Base-by-base conservation (phyloP, 768 basidiomycete genomes). In the Ramaria sp. region DNA sequence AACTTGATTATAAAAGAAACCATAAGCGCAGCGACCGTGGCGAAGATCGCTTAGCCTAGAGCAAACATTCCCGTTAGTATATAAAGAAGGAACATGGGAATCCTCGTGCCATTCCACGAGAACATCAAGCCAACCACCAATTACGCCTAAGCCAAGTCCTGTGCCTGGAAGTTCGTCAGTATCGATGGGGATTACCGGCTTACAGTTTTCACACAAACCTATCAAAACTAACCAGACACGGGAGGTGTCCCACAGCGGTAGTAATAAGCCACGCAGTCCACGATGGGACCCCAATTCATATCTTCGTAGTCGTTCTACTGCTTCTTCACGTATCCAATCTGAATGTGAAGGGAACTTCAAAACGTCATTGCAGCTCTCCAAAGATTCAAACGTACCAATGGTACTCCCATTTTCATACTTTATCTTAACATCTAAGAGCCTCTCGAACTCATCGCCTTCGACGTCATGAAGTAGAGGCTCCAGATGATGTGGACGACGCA, bases 101-200 rank as follows among this genome's bases (percentile, higher is more conserved):
- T 22, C 18, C 9, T 13, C 71, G 47, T 64, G 84, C 84, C 85
- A 87, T 68, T 79, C 80, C 7, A 86, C 84, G 37, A 86, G 67
- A 6, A 87, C 77, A 67, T 87, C 85, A 55, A 87, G 61, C 78
- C 79, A 85, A 3, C 81, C 85, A 24, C 85, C 85, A 20, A 77
- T 74, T 9, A 83, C 67, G 3, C 85, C 85, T 42, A 85, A 77
- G 1, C 82, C 83, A 18, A 82, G 61, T 9, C 83, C 85, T 18
- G 83, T 83, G 48, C 76, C 58, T 57, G 83, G 73, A 10, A 52
- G 36, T 32, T 25, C 34, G 2, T 28, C 7, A n/a, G 10, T 18
- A 34, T 6, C 30, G 3, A 50, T 22, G 3, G 18, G n/a, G 2
- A 50, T 36, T 16, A 36, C 8, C 24, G 27, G 16, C 56, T 57